These are phyloP conservation scores for Chiua sp. DNA, from an alignment of 1,284 basidiomycete genomes.

Conservation along the genomic window DNA sequence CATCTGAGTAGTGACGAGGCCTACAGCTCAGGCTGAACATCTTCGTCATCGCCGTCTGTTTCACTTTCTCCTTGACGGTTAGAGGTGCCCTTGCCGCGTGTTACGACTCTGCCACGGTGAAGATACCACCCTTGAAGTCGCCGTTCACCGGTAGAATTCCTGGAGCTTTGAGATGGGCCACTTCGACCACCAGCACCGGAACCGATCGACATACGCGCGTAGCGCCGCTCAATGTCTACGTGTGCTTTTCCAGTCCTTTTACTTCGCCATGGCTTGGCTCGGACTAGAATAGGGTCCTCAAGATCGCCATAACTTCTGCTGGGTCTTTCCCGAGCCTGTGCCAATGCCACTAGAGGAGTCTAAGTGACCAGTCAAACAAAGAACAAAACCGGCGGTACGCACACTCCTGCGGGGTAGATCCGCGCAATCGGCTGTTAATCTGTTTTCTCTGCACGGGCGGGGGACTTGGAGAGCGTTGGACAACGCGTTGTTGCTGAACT, in stretches of 20 bases:
- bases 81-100: neutral
- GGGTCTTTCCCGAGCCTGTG: conserved; percentile 1
- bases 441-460: conserved; percentile 1
- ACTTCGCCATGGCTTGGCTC: conserved; percentile 12
- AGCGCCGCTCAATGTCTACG: conserved; percentile 3
- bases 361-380: conserved; percentile 4
- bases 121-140: conserved; percentile 27
- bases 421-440: conserved; percentile 3
- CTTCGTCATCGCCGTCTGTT: neutral
- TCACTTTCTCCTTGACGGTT: neutral
- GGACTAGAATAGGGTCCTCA: neutral
- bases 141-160: conserved; percentile 11
- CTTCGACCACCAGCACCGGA: conserved; percentile 7
- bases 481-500: neutral
- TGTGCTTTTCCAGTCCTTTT: conserved; percentile 8
- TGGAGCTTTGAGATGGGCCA: conserved; percentile 1
- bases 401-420: conserved; percentile 14
- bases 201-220: conserved; percentile 31
- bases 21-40: conserved; percentile 18
- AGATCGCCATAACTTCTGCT: conserved; percentile 8
- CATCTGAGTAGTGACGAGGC: neutral
- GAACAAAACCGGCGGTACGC: conserved; percentile 3
- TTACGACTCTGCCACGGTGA: conserved; percentile 15
- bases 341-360: conserved; percentile 12
- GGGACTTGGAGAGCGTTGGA: neutral